Conservation (phyloP, 257 asterid species). For the Striga asiatica region DNA sequence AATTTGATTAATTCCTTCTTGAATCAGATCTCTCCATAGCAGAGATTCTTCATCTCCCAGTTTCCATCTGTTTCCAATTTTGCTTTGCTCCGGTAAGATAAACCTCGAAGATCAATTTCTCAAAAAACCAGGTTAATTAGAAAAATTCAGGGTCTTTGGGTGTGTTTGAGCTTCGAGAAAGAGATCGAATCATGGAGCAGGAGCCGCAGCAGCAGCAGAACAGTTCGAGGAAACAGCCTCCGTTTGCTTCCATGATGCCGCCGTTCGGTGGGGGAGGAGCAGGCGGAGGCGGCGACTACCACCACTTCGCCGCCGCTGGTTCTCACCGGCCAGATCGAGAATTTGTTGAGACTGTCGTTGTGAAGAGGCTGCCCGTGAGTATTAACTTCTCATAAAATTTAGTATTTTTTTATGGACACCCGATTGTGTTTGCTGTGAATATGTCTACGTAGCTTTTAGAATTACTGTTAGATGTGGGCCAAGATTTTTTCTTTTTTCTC, state of each 20-base stretch:
- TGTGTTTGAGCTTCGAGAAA: conserved; percentile 12
- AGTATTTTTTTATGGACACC: background rate
- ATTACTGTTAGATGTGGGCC: no score
- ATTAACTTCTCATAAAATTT: background rate
- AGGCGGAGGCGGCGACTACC: conserved; percentile 38
- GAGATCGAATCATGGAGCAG: conserved; percentile 42
- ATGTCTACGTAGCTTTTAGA: no score
- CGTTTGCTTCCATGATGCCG: conserved; percentile 54
- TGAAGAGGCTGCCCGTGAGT: conserved; percentile 67
- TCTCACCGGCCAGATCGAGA: conserved; percentile 29
- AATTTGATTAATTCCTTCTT: conserved; percentile 7
- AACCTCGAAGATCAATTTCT: conserved; percentile 18
- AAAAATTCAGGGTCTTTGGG: background rate
- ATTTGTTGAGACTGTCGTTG: conserved; percentile 45
- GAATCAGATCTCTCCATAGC: conserved; percentile 30
- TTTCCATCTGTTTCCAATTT: conserved; percentile 16
- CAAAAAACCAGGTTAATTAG: background rate
- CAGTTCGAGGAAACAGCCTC: conserved; percentile 47
- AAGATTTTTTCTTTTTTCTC: no score
- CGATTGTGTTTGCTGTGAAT: conserved; percentile 3
- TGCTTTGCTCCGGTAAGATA: background rate
- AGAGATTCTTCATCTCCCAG: conserved; percentile 21
- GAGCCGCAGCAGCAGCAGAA: conserved; percentile 39
- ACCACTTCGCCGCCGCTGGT: conserved; percentile 45
- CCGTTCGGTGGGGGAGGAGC: conserved; percentile 38